phyloP scores from a whole-genome alignment of 768 basidiomycete species.

The Fomitopsis pulvina region DNA sequence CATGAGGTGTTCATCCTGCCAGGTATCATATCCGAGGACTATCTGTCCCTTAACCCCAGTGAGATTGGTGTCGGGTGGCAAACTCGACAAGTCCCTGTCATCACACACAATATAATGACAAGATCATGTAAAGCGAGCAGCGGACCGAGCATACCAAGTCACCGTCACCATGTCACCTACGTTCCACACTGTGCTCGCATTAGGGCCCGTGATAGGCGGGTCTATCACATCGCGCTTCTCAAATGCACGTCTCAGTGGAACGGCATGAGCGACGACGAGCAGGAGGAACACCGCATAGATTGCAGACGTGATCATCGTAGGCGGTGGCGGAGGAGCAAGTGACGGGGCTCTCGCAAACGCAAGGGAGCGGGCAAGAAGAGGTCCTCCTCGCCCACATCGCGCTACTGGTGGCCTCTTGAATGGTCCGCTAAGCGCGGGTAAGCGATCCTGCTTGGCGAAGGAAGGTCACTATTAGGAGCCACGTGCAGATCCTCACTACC shows the following conservation, averaged over 20 bases:
- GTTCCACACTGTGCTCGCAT: constrained; percentile 28
- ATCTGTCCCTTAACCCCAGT: constrained; percentile 31
- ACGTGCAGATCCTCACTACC: no score
- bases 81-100: constrained; percentile 18
- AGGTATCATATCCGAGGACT: constrained; percentile 36
- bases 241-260: neutral
- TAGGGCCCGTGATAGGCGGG: constrained; percentile 39
- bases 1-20: constrained; percentile 42
- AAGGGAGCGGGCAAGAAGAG: neutral
- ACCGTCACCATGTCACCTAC: constrained; percentile 32
- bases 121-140: neutral
- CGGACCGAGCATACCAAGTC: constrained; percentile 29
- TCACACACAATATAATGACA: neutral
- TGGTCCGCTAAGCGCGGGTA: neutral
- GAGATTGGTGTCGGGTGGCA: constrained; percentile 32
- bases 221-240: constrained; percentile 12
- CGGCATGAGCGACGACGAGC: constrained; percentile 1
- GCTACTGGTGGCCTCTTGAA: constrained; percentile 1
- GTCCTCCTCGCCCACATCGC: constrained; percentile 1
- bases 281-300: constrained; percentile 4
- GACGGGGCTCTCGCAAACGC: neutral
- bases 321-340: neutral
- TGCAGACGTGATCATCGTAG: constrained; percentile 1
- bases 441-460: neutral
- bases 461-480: neutral